Evolutionary conservation across 108 stramenopile genomes (phyloP).

Genomic region (Schizochytrium sp.): DNA sequence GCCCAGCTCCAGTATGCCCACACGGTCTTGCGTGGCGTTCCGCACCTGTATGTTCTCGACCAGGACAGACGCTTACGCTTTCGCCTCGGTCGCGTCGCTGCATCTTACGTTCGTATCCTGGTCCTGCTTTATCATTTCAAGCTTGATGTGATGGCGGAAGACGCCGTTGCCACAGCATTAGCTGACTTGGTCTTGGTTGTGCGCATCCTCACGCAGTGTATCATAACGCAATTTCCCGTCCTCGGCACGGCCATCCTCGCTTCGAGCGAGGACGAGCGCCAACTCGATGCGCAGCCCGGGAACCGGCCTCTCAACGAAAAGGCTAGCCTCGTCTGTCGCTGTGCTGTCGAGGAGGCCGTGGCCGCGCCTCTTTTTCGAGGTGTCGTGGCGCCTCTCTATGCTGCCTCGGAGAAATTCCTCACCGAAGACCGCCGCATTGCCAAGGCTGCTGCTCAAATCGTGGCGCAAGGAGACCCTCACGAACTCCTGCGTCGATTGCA

Average conservation of each 20-base stretch:
- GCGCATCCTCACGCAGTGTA: background rate
- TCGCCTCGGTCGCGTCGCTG: background rate
- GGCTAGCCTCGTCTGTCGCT: background rate
- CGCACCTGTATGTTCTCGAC: background rate
- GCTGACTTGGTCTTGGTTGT: background rate
- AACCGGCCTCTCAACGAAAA: background rate
- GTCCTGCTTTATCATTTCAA: background rate
- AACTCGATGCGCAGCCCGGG: background rate
- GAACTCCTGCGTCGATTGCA: background rate
- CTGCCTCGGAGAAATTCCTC: background rate
- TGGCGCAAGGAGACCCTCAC: background rate
- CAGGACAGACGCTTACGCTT: background rate
- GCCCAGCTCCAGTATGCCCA: background rate
- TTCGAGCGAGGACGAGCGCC: background rate
- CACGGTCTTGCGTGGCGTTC: background rate
- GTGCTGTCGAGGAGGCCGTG: background rate
- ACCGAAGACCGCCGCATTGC: background rate
- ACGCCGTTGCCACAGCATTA: background rate
- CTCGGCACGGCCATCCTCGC: background rate
- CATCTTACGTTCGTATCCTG: background rate
- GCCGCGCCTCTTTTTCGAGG: background rate
- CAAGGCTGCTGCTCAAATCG: background rate
- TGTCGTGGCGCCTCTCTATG: background rate
- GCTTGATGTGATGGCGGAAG: background rate
- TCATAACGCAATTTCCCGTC: background rate